Evolutionary conservation across 2,329 filamentous ascomycete genomes (phyloP).

Genomic region (Fusarium tanahbumbuense): DNA sequence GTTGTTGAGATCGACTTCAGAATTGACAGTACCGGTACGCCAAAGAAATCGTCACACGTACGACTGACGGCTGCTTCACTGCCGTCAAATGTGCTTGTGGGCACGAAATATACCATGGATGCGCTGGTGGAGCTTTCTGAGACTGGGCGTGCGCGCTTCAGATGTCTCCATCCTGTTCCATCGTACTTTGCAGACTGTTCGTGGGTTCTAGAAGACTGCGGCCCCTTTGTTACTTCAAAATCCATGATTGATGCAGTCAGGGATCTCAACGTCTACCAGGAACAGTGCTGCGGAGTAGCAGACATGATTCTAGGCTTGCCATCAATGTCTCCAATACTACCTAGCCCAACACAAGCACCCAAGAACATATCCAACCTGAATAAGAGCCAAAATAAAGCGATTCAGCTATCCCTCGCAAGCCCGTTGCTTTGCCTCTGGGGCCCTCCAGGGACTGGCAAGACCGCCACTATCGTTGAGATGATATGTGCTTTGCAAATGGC

Average conservation of each 20-base stretch:
- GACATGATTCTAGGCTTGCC: not conserved
- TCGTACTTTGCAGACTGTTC: slow-evolving; percentile 51
- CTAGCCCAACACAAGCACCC: too few relatives aligned
- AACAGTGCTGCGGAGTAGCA: slow-evolving; percentile 51
- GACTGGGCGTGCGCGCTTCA: slow-evolving; percentile 48
- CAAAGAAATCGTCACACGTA: slow-evolving; percentile 12
- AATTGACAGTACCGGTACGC: slow-evolving; percentile 11
- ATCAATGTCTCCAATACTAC: too few relatives aligned
- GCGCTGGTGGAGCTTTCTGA: slow-evolving; percentile 49
- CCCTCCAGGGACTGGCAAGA: slow-evolving; percentile 59
- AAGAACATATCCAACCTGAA: slow-evolving; percentile 14
- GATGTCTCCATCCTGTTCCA: slow-evolving; percentile 55
- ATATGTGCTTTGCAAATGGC: slow-evolving; percentile 48
- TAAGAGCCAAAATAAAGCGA: slow-evolving; percentile 30
- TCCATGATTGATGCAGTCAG: slow-evolving; percentile 54
- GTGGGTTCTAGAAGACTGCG: slow-evolving; percentile 54
- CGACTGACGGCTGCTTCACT: slow-evolving; percentile 14
- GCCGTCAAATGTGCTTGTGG: slow-evolving; percentile 15
- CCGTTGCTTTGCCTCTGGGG: slow-evolving; percentile 57
- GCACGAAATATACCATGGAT: slow-evolving; percentile 51
- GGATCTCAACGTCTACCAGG: slow-evolving; percentile 45
- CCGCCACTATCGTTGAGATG: slow-evolving; percentile 56
- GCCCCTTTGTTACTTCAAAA: slow-evolving; percentile 56
- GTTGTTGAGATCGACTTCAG: slow-evolving; percentile 15
- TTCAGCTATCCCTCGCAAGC: slow-evolving; percentile 41